Base-by-base conservation (phyloP, 208 protist genomes). In the Leishmania amazonensis region DNA sequence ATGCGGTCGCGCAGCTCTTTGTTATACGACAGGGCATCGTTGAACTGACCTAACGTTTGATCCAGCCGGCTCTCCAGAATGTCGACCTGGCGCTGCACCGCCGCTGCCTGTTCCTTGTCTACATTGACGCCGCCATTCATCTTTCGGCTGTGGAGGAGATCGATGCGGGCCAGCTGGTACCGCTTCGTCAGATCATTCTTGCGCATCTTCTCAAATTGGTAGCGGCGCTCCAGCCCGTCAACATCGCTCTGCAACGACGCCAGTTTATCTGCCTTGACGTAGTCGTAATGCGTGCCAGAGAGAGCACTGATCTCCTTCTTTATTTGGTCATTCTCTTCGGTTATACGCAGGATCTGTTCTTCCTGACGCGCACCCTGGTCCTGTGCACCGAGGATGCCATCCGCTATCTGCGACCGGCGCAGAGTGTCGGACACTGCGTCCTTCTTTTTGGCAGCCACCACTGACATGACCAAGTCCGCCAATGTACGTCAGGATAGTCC, bases 11-110 rank as follows among this genome's bases (percentile, higher is more conserved):
- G 95, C 31, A 99, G 87, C 81, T 97, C 89, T 85, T 97, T 98
- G 89, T 99, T 99, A 85, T 96, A 90, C 42, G 97, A 93, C 28
- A 99, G 90, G 21, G 95, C 93, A 77, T 99, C 96, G 90, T 99
- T 99, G 87, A 99, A 99, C 89, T 98, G 99, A 40, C 98, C 91
- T 57, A 99, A 91, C 9, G 96, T 95, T 81, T 98, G 96, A 87
- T 99, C 98, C 17, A 99, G 89, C 21, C 98, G 90, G 84, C 98
- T 98, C 81, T 99, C 98, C 64, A 99, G 90, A 51, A 98, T 97
- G 68, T 96, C 88, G 21, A 99, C 95, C 89, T 99, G 98, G 42
- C 96, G 95, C 79, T 98, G 90, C 53, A 98, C 90, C 28, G 94
- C 91, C 67, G 92, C 89, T 45, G 91, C 89, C 83, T 98, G 96